Evolutionary conservation across 768 basidiomycete species (phyloP).

Genomic region (Serendipita indica): DNA sequence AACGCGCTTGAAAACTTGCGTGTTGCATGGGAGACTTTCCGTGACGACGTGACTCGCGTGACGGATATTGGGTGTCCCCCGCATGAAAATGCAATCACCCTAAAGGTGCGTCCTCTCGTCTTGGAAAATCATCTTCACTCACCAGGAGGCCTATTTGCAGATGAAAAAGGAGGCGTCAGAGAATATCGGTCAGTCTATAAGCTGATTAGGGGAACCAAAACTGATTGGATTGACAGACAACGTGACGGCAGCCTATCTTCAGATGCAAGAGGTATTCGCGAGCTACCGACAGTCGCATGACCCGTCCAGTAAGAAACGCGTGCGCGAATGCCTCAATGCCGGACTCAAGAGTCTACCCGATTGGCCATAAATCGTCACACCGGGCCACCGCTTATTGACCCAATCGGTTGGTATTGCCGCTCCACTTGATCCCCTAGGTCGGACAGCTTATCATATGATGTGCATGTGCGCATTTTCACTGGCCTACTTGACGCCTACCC

Average conservation of each 20-base stretch:
- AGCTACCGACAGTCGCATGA: conserved; percentile 67
- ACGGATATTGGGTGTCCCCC: conserved; percentile 31
- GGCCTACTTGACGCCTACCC: too few species aligned
- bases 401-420: too few species aligned
- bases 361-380: conserved; percentile 54
- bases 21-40: conserved; percentile 50
- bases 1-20: conserved; percentile 49
- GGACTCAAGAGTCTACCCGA: conserved; percentile 57
- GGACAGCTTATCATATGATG: too few species aligned
- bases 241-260: conserved; percentile 53
- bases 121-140: conserved; percentile 17
- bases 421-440: too few species aligned
- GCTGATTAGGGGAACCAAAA: not conserved
- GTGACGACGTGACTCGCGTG: conserved; percentile 36
- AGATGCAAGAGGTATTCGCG: conserved; percentile 57
- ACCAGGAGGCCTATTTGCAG: conserved; percentile 12
- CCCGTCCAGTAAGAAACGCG: conserved; percentile 52
- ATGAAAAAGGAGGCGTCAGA: conserved; percentile 21
- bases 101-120: conserved; percentile 32
- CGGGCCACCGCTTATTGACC: too few species aligned
- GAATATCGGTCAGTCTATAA: conserved; percentile 19
- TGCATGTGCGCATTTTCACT: too few species aligned
- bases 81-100: conserved; percentile 12
- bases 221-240: conserved; percentile 30
- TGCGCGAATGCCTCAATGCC: conserved; percentile 66